Base-by-base conservation (phyloP, 306 rosid species). In the Gastrolobium villosum region DNA sequence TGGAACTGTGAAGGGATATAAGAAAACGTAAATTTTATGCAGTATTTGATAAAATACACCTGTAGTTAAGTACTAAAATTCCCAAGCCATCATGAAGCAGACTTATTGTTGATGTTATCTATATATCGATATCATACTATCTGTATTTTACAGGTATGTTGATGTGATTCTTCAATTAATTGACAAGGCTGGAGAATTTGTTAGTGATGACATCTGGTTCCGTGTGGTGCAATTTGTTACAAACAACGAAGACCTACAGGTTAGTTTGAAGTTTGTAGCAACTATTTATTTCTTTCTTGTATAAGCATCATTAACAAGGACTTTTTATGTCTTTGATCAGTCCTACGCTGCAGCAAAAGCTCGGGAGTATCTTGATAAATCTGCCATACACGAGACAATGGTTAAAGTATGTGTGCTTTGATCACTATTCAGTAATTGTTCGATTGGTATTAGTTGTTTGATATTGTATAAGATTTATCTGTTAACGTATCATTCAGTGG, bases 111-210 rank as follows among this genome's bases (percentile, higher is more conserved):
- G 6, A 44, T 31, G 28, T 65, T 50, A 13, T 66, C 8, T 52
- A 30, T 39, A 11, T 49, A 37, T 61, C 68, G 43, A 83, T 82
- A 57, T 65, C 73, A 14, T 57, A 41, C 69, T 30, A 20, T 20
- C 26, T 20, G 26, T 39, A 86, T 59, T 74, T 39, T 64, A 9
- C 85, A 96, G 99, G 99, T 96, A 96, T 49, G 99, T 96, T 66
- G 99, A 96, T 54, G 99, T 96, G 55, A 93, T 96, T 81, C 99
- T 96, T 80, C 99, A 96, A 86, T 86, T 96, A 89, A 96, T 96
- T 83, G 99, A 96, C 88, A 96, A 96, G 93, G 99, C 99, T 3
- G 99, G 98, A 79, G 99, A 96, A 81, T 96, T 96, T 87, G 99
- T 96, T 36, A 96, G 99, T 7, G 99, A 96, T 77, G 99, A 96